Base-by-base conservation (phyloP, 257 asterid genomes). In the Nicotiana paniculata region DNA sequence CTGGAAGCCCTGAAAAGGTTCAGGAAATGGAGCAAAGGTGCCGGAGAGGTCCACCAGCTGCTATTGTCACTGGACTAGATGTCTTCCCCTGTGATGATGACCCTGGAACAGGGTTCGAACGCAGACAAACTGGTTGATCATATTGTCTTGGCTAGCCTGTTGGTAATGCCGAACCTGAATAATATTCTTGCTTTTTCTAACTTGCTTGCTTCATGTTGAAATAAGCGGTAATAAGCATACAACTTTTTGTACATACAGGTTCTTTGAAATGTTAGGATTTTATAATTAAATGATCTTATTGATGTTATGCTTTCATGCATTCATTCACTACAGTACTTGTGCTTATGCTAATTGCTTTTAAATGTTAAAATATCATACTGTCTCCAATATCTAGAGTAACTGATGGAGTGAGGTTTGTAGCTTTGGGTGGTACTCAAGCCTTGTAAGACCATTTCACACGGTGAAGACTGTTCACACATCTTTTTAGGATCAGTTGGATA, bases 11-110 rank as follows among this genome's bases (percentile, higher is more conserved):
- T 1, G 95, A 93, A 80, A 94, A 93, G 89, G 97, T 94, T 70
- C 88, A 87, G 65, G 97, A 92, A 81, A 96, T 96, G 97, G 96
- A 93, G 90, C 94, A 92, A 87, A 92, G 97, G n/a, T 96, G 99
- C 87, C 88, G 97, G 88, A 89, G 95, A 8, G 99, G 99, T 3
- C 99, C 98, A 6, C 95, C 97, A 3, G 88, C 91, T 16, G 97
- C 99, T 18, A 83, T 85, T 86, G 99, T 95, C 53, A 91, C 98
- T 1, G 97, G 92, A 10, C 86, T 95, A 16, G 90, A 90, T 87
- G 90, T 90, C 43, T 83, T 86, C 82, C 97, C 93, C 3, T 70
- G 85, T 77, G 74, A 85, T 24, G 99, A 92, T 28, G 95, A 96
- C 77, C 98, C 97, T 0, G 98, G 99, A 26, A 55, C 85, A 6